Evolutionary conservation across 208 protist species (phyloP).

Genomic region (Crithidia fasciculata): DNA sequence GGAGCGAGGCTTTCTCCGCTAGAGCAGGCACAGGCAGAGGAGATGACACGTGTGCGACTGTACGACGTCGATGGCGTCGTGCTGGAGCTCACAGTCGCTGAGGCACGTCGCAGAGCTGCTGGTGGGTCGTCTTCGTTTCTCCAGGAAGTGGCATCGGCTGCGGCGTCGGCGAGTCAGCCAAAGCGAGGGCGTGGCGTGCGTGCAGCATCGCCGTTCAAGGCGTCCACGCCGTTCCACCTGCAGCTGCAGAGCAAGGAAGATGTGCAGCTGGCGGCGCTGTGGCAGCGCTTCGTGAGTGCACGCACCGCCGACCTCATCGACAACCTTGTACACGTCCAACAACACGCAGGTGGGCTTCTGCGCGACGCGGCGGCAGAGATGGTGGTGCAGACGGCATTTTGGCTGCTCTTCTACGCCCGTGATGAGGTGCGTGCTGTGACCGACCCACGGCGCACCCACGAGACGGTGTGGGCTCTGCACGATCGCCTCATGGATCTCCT

Average conservation of each 20-base stretch:
- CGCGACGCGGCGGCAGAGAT: conserved; percentile 53
- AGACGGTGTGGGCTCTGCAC: conserved; percentile 57
- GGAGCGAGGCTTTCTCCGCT: background rate
- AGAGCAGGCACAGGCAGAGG: conserved; percentile 14
- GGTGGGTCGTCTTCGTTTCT: background rate
- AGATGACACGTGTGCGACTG: conserved; percentile 12
- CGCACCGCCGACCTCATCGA: conserved; percentile 49
- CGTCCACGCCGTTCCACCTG: conserved; percentile 13
- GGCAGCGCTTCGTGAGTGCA: conserved; percentile 55
- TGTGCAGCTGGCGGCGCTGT: conserved; percentile 71
- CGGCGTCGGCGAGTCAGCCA: background rate
- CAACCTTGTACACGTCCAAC: conserved; percentile 39
- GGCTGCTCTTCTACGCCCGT: conserved; percentile 81
- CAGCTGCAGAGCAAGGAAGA: conserved; percentile 57
- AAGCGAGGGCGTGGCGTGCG: background rate
- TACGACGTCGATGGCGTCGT: conserved; percentile 43
- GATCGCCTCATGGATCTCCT: conserved; percentile 28
- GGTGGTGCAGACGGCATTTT: conserved; percentile 55
- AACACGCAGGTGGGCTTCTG: conserved; percentile 23
- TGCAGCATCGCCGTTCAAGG: background rate
- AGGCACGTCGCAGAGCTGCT: background rate
- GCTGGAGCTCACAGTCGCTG: conserved; percentile 17
- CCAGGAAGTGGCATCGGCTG: background rate
- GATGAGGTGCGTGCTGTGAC: conserved; percentile 85
- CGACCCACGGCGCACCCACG: conserved; percentile 60